Evolutionary conservation across 2,329 filamentous ascomycete genomes (phyloP), one percentile per base, ranked within the genome.

Genomic region (Ampelomyces quisqualis): DNA sequence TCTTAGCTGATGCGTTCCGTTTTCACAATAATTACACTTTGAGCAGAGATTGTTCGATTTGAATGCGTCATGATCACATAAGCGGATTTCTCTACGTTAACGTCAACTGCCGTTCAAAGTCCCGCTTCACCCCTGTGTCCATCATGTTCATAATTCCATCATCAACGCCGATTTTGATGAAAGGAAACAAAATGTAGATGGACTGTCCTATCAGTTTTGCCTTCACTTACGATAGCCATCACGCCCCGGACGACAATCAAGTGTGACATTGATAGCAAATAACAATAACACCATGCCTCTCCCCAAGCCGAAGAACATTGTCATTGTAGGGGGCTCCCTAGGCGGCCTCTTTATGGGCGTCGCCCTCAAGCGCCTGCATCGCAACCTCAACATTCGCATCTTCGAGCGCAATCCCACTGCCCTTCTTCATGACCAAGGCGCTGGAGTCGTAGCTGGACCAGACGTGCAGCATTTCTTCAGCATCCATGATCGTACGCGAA

Each of bases 371-470:
- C 47, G 45, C n/a, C 43, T 59, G 10, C 47, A 47, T 2, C 54
- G 53, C 34, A 40, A 57, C 23, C 39, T 55, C 10, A 52, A 46
- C 7, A 56, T 60, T 26, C 48, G 50, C 15, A 53, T 63, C 21
- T 47, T 63, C 29, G 57, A 60, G 20, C 49, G 57, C 5, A 61
- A 60, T 17, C 50, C 53, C 3, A 57, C 55, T 9, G 49, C 51
- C 2, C 43, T 60, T 4, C 51, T 60, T 5, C 57, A 61, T 9
- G 51, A 58, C n/a, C 55, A 60, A 33, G 58, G 53, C n/a, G 59
- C 58, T 22, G 55, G 59, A 18, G 43, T 63, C 1, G 55, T 59
- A 7, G 57, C 57, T 5, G 51, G 53, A 11, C 34, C 36, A 2
- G 55, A 58, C 32, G 45, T 51, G 6, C 52, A 52, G n/a, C 36